Evolutionary conservation across 2,329 filamentous ascomycete genomes (phyloP).

Genomic region (Thelonectria discophora): DNA sequence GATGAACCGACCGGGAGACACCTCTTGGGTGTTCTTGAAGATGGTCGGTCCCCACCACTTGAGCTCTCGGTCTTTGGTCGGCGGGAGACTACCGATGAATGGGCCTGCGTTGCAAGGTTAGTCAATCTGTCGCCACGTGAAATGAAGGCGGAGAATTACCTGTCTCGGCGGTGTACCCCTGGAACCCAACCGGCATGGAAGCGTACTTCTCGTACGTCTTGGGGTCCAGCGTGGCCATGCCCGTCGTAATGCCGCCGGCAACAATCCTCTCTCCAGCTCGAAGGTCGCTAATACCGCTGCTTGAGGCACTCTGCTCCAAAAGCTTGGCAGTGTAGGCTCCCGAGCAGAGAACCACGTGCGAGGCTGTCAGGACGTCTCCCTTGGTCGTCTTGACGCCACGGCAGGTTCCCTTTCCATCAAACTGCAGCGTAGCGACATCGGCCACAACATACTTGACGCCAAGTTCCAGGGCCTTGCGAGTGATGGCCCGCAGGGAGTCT

Average conservation of each 20-base stretch:
- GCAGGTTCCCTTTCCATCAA: constrained; percentile 56
- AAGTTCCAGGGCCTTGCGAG: constrained; percentile 58
- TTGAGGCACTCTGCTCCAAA: constrained; percentile 60
- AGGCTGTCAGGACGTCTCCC: constrained; percentile 57
- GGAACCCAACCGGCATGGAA: constrained; percentile 59
- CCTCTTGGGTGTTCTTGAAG: constrained; percentile 64
- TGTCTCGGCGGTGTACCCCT: constrained; percentile 50
- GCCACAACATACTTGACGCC: constrained; percentile 68
- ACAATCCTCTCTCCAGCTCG: constrained; percentile 63
- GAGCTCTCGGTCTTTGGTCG: constrained; percentile 58
- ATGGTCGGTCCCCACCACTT: constrained; percentile 72
- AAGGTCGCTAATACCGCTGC: constrained; percentile 57
- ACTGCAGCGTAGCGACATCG: constrained; percentile 57
- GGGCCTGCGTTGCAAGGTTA: constrained; percentile 53
- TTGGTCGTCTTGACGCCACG: constrained; percentile 58
- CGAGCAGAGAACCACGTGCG: constrained; percentile 62
- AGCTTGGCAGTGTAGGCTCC: constrained; percentile 67
- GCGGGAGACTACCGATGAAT: constrained; percentile 67
- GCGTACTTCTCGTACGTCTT: constrained; percentile 55
- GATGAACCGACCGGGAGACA: constrained; percentile 61
- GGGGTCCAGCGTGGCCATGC: constrained; percentile 62
- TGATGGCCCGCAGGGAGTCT: constrained; percentile 64
- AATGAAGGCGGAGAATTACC: constrained; percentile 36
- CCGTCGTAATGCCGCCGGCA: constrained; percentile 68
- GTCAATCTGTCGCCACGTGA: constrained; percentile 40